Conservation (phyloP, 169 alveolate genomes). For the Eimeria falciformis region DNA sequence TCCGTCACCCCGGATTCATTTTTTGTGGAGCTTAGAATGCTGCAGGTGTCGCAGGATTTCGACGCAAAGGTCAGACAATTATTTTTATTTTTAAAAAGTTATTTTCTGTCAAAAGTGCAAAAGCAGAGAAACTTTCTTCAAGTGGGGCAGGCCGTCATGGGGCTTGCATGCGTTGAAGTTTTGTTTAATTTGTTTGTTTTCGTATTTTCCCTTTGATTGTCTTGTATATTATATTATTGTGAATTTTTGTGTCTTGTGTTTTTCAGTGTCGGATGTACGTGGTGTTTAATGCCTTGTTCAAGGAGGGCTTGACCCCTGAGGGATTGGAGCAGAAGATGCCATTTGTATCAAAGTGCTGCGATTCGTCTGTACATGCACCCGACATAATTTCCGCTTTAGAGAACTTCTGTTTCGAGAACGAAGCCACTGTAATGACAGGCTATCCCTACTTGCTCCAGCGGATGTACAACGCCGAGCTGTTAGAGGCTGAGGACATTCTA, state of each 20-base stretch:
- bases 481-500: slow-evolving; percentile 75
- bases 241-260: not conserved
- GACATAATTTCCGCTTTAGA: slow-evolving; percentile 62
- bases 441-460: slow-evolving; percentile 70
- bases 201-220: not conserved
- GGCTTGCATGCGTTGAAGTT: not conserved
- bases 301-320: slow-evolving; percentile 67
- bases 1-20: slow-evolving; percentile 85
- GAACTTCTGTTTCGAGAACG: slow-evolving; percentile 48
- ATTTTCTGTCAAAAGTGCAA: no score
- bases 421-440: not conserved
- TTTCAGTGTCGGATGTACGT: slow-evolving; percentile 74
- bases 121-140: not conserved
- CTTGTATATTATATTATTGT: not conserved
- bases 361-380: slow-evolving; percentile 41
- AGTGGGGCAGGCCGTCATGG: not conserved
- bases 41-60: slow-evolving; percentile 94
- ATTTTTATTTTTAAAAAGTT: no score
- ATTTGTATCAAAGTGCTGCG: slow-evolving; percentile 39
- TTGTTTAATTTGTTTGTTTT: not conserved
- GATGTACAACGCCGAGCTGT: slow-evolving; percentile 73
- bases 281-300: slow-evolving; percentile 53
- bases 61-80: slow-evolving; percentile 79
- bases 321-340: slow-evolving; percentile 57
- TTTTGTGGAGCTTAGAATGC: slow-evolving; percentile 91